Percentiles rank a stretch among this genome's conserved stretches.
Evolutionary conservation across 2,329 filamentous ascomycete species (phyloP).

Genomic region (Hypoxylon sp.): DNA sequence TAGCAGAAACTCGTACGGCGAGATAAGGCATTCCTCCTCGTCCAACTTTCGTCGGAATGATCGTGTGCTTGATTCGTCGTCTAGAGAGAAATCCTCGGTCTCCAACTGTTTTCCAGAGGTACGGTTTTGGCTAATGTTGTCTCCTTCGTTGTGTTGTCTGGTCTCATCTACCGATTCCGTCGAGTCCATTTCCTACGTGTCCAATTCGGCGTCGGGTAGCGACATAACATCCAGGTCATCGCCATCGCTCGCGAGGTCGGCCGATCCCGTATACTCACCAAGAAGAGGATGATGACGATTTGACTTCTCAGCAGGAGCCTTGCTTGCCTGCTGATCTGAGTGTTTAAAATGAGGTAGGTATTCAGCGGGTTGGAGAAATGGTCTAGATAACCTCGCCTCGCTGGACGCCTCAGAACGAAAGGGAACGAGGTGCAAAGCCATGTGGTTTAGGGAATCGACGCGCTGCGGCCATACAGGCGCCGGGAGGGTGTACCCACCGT

Average conservation of each 20-base stretch:
- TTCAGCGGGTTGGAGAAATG: conserved; percentile 59
- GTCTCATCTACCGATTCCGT: conserved; percentile 23
- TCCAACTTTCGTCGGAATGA: conserved; percentile 30
- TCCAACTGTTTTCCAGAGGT: conserved; percentile 43
- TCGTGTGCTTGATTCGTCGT: conserved; percentile 37
- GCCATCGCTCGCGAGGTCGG: conserved; percentile 55
- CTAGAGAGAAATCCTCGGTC: conserved; percentile 44
- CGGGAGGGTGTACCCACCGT: conserved; percentile 83
- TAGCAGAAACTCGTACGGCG: conserved; percentile 56
- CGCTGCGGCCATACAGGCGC: conserved; percentile 61
- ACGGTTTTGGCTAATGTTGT: not conserved
- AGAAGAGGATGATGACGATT: conserved; percentile 63
- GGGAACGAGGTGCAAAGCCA: conserved; percentile 51
- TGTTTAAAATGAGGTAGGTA: conserved; percentile 50
- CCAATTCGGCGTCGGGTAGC: conserved; percentile 31
- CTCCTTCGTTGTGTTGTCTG: conserved; percentile 25
- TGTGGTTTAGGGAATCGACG: conserved; percentile 60
- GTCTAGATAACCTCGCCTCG: conserved; percentile 60
- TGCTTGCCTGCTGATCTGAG: conserved; percentile 53
- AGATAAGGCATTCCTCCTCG: conserved; percentile 51
- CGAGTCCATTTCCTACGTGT: conserved; percentile 37
- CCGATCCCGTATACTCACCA: conserved; percentile 62
- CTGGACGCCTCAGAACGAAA: conserved; percentile 53
- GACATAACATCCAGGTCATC: conserved; percentile 44
- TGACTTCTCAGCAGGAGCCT: conserved; percentile 52